A percentile compares a stretch with the other conserved stretches of the same genome.
phyloP scores from a whole-genome alignment of 2,329 filamentous ascomycete species.

The Xylariales sp. region DNA sequence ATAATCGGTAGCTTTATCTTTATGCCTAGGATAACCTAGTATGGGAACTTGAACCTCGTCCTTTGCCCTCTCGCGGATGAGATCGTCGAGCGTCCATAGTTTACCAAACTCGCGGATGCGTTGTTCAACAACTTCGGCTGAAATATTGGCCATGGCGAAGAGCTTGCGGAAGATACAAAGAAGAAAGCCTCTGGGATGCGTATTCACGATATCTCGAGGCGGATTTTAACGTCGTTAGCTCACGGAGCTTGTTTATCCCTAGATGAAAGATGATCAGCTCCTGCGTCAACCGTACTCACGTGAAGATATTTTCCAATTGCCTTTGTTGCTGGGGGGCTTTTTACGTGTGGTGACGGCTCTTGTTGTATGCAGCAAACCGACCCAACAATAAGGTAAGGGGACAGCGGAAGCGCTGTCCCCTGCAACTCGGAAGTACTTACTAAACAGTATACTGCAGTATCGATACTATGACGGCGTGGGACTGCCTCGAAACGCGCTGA shows the following conservation, averaged over 20 bases:
- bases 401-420: neutral
- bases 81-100: slow-evolving; percentile 55
- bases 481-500: neutral
- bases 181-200: neutral
- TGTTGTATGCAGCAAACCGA: neutral
- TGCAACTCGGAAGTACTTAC: neutral
- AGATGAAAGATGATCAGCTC: neutral
- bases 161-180: neutral
- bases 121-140: slow-evolving; percentile 44
- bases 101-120: slow-evolving; percentile 52
- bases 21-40: slow-evolving; percentile 54
- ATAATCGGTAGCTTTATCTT: slow-evolving; percentile 51
- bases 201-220: slow-evolving; percentile 1
- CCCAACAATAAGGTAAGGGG: slow-evolving; percentile 8
- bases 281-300: neutral
- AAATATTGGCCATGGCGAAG: slow-evolving; percentile 46
- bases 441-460: neutral
- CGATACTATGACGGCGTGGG: neutral
- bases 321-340: neutral
- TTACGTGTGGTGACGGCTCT: neutral
- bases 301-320: slow-evolving; percentile 1
- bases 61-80: slow-evolving; percentile 54
- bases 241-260: neutral
- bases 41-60: slow-evolving; percentile 55
- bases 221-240: neutral